Evolutionary conservation across 2,329 filamentous ascomycete genomes (phyloP).

Genomic region (Aspergillus transmontanensis): DNA sequence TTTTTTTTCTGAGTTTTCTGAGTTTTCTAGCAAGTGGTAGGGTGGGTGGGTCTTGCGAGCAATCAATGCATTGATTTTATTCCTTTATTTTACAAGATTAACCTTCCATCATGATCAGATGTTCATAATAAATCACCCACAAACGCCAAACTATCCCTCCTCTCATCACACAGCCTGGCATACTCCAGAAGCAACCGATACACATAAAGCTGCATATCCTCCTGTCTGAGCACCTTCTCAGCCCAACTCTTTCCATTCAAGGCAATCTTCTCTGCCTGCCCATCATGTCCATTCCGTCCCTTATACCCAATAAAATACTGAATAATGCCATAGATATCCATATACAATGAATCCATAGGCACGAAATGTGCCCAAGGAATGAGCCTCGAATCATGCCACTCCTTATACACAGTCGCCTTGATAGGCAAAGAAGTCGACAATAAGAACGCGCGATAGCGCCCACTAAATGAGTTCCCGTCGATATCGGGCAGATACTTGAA

Average conservation of each 20-base stretch:
- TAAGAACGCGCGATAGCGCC: slow-evolving; percentile 70
- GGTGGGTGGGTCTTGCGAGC: neutral
- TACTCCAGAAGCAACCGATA: slow-evolving; percentile 67
- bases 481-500: slow-evolving; percentile 75
- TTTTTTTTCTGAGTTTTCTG: no score
- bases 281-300: slow-evolving; percentile 48
- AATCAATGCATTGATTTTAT: neutral
- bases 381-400: slow-evolving; percentile 78
- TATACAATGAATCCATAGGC: slow-evolving; percentile 75
- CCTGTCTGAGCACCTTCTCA: slow-evolving; percentile 65
- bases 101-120: neutral
- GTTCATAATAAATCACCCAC: slow-evolving; percentile 14
- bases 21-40: no score
- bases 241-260: slow-evolving; percentile 68
- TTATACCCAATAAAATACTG: slow-evolving; percentile 71
- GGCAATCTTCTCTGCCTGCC: slow-evolving; percentile 65
- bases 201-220: slow-evolving; percentile 75
- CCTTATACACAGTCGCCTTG: slow-evolving; percentile 75
- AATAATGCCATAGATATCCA: slow-evolving; percentile 72
- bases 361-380: slow-evolving; percentile 80
- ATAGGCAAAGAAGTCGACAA: slow-evolving; percentile 70
- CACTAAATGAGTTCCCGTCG: slow-evolving; percentile 73
- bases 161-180: slow-evolving; percentile 49
- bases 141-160: slow-evolving; percentile 24
- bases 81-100: neutral